Percentiles rank a stretch among this genome's conserved stretches.
Conservation (phyloP, 805 yeast species). For the Tetrapisispora arboricola region DNA sequence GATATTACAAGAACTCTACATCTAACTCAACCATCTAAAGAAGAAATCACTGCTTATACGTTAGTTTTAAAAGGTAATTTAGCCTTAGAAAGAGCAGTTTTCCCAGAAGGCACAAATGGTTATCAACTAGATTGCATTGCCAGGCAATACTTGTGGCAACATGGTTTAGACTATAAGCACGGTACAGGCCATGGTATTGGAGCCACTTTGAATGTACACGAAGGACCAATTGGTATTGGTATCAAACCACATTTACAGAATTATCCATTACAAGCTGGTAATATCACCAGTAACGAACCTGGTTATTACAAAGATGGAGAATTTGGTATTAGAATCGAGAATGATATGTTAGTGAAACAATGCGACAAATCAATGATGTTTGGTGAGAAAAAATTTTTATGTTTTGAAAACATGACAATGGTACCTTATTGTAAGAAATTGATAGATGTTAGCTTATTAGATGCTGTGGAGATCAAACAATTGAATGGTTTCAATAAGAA, state of each 20-base stretch:
- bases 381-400: conserved; percentile 42
- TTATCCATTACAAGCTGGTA: conserved; percentile 54
- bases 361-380: conserved; percentile 25
- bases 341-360: conserved; percentile 52
- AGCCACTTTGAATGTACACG: conserved; percentile 82
- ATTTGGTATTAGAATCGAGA: conserved; percentile 84
- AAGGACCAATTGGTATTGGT: conserved; percentile 84
- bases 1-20: conserved; percentile 88
- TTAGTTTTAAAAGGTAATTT: conserved; percentile 86
- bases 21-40: conserved; percentile 41
- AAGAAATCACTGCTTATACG: conserved; percentile 50
- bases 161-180: conserved; percentile 81
- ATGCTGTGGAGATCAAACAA: conserved; percentile 53
- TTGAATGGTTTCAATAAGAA: conserved; percentile 55
- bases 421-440: conserved; percentile 76
- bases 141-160: conserved; percentile 68
- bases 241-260: conserved; percentile 37
- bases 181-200: conserved; percentile 99
- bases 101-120: conserved; percentile 72
- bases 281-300: conserved; percentile 83
- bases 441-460: conserved; percentile 51
- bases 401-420: conserved; percentile 74
- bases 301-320: conserved; percentile 88
- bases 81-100: conserved; percentile 68
- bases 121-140: conserved; percentile 71